Base-by-base conservation (phyloP, 2,329 filamentous ascomycete species). In the Penicillium sp. region DNA sequence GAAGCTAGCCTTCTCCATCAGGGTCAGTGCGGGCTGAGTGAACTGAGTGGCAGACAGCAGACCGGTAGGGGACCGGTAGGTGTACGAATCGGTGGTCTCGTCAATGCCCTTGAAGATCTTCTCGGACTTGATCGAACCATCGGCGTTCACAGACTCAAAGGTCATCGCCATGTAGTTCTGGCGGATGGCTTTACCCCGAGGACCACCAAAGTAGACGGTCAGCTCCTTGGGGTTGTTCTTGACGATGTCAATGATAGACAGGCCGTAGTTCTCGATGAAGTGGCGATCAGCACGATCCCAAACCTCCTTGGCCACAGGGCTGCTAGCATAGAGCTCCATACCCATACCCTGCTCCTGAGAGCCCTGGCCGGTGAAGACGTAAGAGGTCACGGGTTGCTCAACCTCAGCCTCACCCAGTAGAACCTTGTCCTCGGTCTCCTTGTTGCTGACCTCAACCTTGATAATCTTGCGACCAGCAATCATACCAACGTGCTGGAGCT, bases 121-220 rank as follows among this genome's bases (percentile, higher is more conserved):
- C 83, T 99, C 95, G 0, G 95, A 97, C 79, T 97, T 98, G 81
- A 96, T 92, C 35, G 86, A 86, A 26, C 95, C 95, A 74, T 99
- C 95, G 2, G 90, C 81, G 57, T 89, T 90, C 52, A 99, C 92
- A n/a, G 93, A 96, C 81, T 99, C 95, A 77, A 98, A 99, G 48
- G 93, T 98, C 95, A 99, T 99, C 58, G 93, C 88, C 90, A 98
- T 98, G 82, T 99, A 99, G 79, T 99, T 99, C 73, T 96, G 90
- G 62, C 95, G 91, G 68, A 99, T 99, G 51, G 91, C 92, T 81
- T 98, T 99, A 72, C 95, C 95, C 57, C 91, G 90, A 60, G 95
- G 92, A 49, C 95, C 95, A 80, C 96, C 95, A 72, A 99, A 99
- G 82, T 99, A 90, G 64, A 99, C 91, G 5, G 96, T 99, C 54